Conservation (phyloP, 140 eudicot species). For the Anethum foeniculum region DNA sequence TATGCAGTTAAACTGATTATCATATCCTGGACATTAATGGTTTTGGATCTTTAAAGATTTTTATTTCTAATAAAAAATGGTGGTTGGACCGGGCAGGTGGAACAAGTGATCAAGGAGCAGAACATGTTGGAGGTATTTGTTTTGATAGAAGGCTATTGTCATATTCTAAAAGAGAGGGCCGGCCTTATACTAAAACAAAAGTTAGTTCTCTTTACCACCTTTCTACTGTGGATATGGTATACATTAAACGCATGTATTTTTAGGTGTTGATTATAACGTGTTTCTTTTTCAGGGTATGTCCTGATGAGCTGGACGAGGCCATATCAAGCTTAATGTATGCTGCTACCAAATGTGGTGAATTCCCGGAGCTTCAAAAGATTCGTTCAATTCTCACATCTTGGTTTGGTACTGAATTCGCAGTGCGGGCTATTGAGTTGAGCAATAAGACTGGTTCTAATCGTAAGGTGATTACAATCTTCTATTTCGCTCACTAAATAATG, state of each 20-base stretch:
- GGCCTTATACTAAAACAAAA: constrained; percentile 43
- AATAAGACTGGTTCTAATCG: constrained; percentile 55
- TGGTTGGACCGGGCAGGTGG: constrained; percentile 37
- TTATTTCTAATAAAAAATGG: neutral
- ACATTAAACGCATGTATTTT: neutral
- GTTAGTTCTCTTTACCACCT: constrained; percentile 23
- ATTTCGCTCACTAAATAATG: neutral
- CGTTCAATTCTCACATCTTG: constrained; percentile 54
- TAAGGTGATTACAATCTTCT: constrained; percentile 29
- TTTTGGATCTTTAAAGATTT: neutral
- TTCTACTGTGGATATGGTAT: neutral
- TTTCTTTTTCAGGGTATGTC: constrained; percentile 39
- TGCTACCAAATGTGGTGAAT: constrained; percentile 83
- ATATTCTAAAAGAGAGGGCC: constrained; percentile 43
- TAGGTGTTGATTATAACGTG: neutral
- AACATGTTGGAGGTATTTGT: constrained; percentile 59
- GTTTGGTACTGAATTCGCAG: constrained; percentile 64
- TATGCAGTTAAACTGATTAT: neutral
- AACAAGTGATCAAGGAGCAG: constrained; percentile 84
- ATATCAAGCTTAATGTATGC: constrained; percentile 59
- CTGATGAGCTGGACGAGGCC: constrained; percentile 77
- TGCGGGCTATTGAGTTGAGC: constrained; percentile 39
- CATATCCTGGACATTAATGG: neutral
- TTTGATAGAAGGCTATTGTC: constrained; percentile 49
- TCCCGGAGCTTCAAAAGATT: constrained; percentile 80